Evolutionary conservation across 192 early-diverging fungal species (phyloP).

Genomic region (Gigaspora rosea): DNA sequence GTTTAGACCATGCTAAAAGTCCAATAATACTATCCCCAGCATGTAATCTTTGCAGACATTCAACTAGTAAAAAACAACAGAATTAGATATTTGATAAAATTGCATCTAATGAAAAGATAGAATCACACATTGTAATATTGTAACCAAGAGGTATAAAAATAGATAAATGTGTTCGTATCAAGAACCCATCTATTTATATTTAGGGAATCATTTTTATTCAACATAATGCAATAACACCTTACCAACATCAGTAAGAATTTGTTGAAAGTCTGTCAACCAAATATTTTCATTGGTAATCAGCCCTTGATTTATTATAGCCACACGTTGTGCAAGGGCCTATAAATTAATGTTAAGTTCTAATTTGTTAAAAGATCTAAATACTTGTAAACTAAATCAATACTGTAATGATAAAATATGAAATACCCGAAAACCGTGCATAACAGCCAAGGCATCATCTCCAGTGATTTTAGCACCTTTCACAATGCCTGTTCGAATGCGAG

Average conservation of each 20-base stretch:
- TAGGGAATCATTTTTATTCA: too few relatives aligned
- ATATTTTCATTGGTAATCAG: conserved; percentile 35
- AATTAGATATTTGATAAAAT: too few relatives aligned
- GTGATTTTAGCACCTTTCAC: conserved; percentile 53
- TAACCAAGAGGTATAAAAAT: too few relatives aligned
- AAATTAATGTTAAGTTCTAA: neutral
- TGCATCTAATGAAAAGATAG: too few relatives aligned
- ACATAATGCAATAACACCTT: neutral
- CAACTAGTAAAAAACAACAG: conserved; percentile 27
- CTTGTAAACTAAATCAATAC: neutral
- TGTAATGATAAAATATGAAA: neutral
- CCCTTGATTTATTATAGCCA: conserved; percentile 38
- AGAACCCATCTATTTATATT: too few relatives aligned
- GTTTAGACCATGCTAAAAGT: conserved; percentile 41
- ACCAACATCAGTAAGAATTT: conserved; percentile 43
- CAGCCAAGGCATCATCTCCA: conserved; percentile 43
- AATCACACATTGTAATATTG: too few relatives aligned
- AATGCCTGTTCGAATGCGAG: conserved; percentile 55
- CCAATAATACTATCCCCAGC: conserved; percentile 42
- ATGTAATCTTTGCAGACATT: conserved; percentile 34
- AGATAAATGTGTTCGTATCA: too few relatives aligned
- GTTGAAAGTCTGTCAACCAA: conserved; percentile 45
- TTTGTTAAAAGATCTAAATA: neutral
- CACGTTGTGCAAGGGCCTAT: conserved; percentile 38
- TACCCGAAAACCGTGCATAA: conserved; percentile 46